Base-by-base conservation (phyloP, 2,329 filamentous ascomycete species). In the Scortechinia acanthostroma region DNA sequence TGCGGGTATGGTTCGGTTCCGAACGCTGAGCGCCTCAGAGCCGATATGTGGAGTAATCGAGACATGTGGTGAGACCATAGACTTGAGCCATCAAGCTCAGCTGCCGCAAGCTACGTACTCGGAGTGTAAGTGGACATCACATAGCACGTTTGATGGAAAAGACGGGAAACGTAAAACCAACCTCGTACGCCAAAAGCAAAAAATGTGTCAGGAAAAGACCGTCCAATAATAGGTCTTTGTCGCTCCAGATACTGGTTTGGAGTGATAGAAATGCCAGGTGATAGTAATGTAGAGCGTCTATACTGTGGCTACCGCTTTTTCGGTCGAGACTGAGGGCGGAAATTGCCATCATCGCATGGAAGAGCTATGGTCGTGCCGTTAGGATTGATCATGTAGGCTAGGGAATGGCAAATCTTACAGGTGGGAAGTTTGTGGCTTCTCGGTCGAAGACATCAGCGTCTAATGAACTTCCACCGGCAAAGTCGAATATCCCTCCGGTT, bases 261-360 rank as follows among this genome's bases (percentile, higher is more conserved):
- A 77, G 57, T 2, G 68, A 66, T 5, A 70, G 64, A 20, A 77
- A 65, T 2, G 73, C 70, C 52, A 72, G 64, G 43, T 76, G 68
- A 51, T 79, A 77, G 52, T 77, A 72, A 48, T 76, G 69, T 42
- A 76, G 58, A 10, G 71, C 69, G 50, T 73, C 66, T 46, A 75
- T 61, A 44, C 66, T 63, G 44, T 68, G 64, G 21, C 64, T 61
- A 21, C 61, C 65, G 22, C 68, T 65, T 50, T 63, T 67, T 44
- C 69, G 65, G 19, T 68, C 65, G 37, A 76, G 60, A 51, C 71
- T 74, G 37, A 77, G 63, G 16, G 72, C 72, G 20, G 72, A 73
- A n/a, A 80, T 58, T 3, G 75, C 74, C 62, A 76, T 75, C 50
- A 80, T 76, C 4, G 76, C 74, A 53, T 78, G 71, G 43, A 72